Conservation (phyloP, 192 early-diverging fungal genomes). For the Phlyctochytrium planicorne region DNA sequence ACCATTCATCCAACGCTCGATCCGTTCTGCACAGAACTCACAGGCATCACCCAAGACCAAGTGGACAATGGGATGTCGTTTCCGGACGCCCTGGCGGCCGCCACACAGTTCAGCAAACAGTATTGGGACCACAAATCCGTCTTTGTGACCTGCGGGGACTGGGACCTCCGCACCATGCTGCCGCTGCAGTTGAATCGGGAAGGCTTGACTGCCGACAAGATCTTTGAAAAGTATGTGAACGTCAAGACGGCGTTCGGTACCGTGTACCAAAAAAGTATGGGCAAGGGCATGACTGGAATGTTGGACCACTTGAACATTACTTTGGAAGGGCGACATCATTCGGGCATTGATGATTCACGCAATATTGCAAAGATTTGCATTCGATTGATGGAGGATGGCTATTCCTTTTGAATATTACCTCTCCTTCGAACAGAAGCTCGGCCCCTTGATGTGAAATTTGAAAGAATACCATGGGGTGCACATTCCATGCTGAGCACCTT, state of each 20-base stretch:
- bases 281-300: conserved; percentile 40
- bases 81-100: conserved; percentile 45
- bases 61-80: conserved; percentile 53
- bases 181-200: conserved; percentile 22
- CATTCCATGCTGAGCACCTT: no score
- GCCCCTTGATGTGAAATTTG: no score
- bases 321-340: conserved; percentile 74
- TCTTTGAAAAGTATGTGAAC: background rate
- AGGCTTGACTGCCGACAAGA: background rate
- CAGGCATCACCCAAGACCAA: conserved; percentile 66
- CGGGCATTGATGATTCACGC: conserved; percentile 77
- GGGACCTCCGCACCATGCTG: conserved; percentile 44
- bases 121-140: background rate
- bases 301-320: conserved; percentile 46
- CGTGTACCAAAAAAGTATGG: background rate
- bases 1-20: conserved; percentile 59
- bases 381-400: conserved; percentile 50
- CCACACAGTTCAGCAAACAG: conserved; percentile 28
- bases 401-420: no score
- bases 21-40: conserved; percentile 70
- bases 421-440: no score
- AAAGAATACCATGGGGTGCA: no score
- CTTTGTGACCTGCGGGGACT: conserved; percentile 48
- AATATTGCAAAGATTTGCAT: conserved; percentile 73
- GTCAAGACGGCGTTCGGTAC: background rate